Evolutionary conservation across 83 land plant species (phyloP), one percentile per base, ranked within the genome.

Genomic region (Diphasiastrum complanatum): DNA sequence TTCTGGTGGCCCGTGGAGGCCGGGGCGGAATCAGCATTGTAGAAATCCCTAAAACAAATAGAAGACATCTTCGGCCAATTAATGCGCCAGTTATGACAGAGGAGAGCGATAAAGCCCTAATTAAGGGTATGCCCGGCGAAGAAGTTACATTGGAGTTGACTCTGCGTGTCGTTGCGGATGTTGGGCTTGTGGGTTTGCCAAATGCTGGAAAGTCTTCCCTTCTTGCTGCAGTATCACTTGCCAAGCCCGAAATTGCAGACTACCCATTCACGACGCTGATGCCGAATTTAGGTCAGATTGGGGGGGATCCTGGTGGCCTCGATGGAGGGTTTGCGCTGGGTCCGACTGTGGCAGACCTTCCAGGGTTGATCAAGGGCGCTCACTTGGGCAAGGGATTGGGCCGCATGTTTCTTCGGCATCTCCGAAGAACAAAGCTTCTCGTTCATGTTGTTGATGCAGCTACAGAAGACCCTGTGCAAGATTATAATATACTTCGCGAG

Each of bases 341-440:
- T 37, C 80, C 98, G 52, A 93, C 91, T 32, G 38, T 93, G 61
- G 98, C 98, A 20, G 98, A 93, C 71, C 76, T 93, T 64, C 98
- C 98, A 37, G 98, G 98, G 64, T 84, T 93, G 19, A 93, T 93
- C 50, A 89, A 86, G 68, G 91, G 87, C n/a, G n/a, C n/a, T n/a
- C n/a, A n/a, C n/a, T n/a, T n/a, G n/a, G n/a, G n/a, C n/a, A n/a
- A 93, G 99, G 99, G 99, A 51, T 76, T 93, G 43, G 99, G 99
- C 50, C 79, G 99, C 35, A 89, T 84, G 72, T 93, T 93, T 49
- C 66, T 93, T 66, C 82, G 99, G 51, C 99, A 93, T 51, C 61
- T 93, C 35, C 79, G 96, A 31, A 83, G 99, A 69, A 89, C 99
- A 8, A 67, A 80, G 46, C 50, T 93, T 4, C 58, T 93, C 64